These are phyloP conservation scores for Peltaster fructicola DNA, from an alignment of 2,329 filamentous ascomycete genomes.

Conservation along the genomic window DNA sequence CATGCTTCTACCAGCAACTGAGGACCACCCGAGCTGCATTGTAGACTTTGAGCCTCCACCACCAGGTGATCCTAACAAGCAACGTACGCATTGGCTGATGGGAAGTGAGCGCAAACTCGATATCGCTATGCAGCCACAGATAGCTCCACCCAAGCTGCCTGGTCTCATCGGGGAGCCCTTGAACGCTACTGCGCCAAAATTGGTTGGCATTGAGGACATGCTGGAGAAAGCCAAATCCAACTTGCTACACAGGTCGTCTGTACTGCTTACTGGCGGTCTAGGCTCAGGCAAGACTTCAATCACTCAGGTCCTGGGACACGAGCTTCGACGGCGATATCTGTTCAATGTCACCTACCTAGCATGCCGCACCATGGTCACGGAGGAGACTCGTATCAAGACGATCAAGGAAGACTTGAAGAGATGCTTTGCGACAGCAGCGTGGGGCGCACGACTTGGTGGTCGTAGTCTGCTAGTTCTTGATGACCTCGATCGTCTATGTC, in stretches of 20 bases:
- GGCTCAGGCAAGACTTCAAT: constrained; percentile 82
- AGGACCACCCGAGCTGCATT: constrained; percentile 69
- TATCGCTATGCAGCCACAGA: constrained; percentile 59
- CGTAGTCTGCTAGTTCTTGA: constrained; percentile 74
- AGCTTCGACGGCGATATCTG: constrained; percentile 51
- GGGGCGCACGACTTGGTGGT: constrained; percentile 77
- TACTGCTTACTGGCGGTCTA: constrained; percentile 72
- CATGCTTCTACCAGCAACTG: constrained; percentile 49
- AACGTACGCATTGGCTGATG: constrained; percentile 48
- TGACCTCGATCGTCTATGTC: constrained; percentile 83
- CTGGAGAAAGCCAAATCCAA: constrained; percentile 57
- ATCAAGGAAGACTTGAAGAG: constrained; percentile 79
- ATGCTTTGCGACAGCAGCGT: constrained; percentile 74
- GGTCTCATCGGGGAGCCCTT: constrained; percentile 39
- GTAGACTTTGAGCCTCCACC: constrained; percentile 54
- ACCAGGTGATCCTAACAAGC: constrained; percentile 27
- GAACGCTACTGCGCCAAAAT: constrained; percentile 33
- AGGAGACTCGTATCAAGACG: constrained; percentile 74
- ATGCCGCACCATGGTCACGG: constrained; percentile 72
- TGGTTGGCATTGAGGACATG: constrained; percentile 73
- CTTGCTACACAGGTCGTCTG: constrained; percentile 70
- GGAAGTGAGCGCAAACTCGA: constrained; percentile 57
- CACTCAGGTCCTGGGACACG: constrained; percentile 56
- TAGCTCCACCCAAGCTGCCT: constrained; percentile 42
- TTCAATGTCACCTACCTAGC: constrained; percentile 76